Base-by-base conservation (phyloP, 2,329 filamentous ascomycete species). In the Ceratocystis variospora region DNA sequence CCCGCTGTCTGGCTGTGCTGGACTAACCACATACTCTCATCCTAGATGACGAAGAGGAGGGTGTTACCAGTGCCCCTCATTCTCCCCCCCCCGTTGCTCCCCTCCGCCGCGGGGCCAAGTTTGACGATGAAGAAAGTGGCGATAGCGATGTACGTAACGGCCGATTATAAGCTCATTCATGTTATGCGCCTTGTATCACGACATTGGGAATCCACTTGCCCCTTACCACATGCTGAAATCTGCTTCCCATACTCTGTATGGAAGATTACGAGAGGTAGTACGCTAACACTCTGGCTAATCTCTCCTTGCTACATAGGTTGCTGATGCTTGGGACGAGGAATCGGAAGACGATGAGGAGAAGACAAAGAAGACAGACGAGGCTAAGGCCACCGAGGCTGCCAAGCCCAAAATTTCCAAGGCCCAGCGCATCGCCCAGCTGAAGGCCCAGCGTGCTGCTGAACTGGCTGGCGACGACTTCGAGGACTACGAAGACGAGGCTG, bases 291-390 rank as follows among this genome's bases (percentile, higher is more conserved):
- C n/a, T 55, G 22, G 41, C 22, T 46, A 8, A 37, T 50, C 15
- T 33, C 7, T 31, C n/a, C 28, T 15, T 10, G 10, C 8, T 12
- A 28, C n/a, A 57, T 61, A 96, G 87, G 90, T 97, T 67, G 84
- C 96, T 73, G 94, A 99, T 68, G 93, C 90, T 44, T 99, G 94
- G 94, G 92, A 97, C 73, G 93, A 90, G 67, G 94, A 97, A 74
- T 57, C 53, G 15, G 53, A 57, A 15, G 94, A 99, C 79, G 96
- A 91, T 69, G 94, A 99, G 73, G 93, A 87, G 72, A 94, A 99
- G 80, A 89, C 91, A 72, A 92, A 96, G 77, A 99, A 97, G 81
- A 89, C 84, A 63, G 87, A 83, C 5, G 92, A 90, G 73, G 88
- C 85, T 64, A 91, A 90, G 33, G 90, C 92, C 0, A 92, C 89